Percentiles rank a stretch among this genome's conserved stretches.
phyloP scores from a whole-genome alignment of 805 yeast species.

The Henningerozyma blattae region DNA sequence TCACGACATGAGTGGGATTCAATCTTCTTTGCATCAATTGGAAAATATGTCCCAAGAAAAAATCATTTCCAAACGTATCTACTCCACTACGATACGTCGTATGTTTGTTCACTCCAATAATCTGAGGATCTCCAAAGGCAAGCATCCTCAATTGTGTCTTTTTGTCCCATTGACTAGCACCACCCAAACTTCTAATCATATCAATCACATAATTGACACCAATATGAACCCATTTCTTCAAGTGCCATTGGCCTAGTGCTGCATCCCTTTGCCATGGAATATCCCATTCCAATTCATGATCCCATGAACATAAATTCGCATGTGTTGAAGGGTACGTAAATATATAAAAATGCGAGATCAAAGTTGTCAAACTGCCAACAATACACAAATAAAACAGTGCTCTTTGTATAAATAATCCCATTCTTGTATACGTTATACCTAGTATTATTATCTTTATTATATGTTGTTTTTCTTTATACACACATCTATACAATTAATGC shows the following conservation, averaged over 20 bases:
- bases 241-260: too few relatives aligned
- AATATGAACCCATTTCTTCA: not conserved
- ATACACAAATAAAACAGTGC: too few relatives aligned
- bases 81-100: slow-evolving; percentile 62
- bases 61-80: slow-evolving; percentile 84
- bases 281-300: slow-evolving; percentile 9
- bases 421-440: too few relatives aligned
- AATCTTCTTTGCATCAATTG: slow-evolving; percentile 47
- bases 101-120: slow-evolving; percentile 71
- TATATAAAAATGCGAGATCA: slow-evolving; percentile 46
- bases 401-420: too few relatives aligned
- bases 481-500: too few relatives aligned
- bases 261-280: not conserved
- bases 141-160: slow-evolving; percentile 43
- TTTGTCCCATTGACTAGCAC: slow-evolving; percentile 4
- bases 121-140: slow-evolving; percentile 94
- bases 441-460: too few relatives aligned
- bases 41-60: slow-evolving; percentile 76
- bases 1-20: slow-evolving; percentile 72
- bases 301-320: slow-evolving; percentile 51
- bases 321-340: slow-evolving; percentile 64
- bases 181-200: not conserved
- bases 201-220: not conserved
- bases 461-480: too few relatives aligned
- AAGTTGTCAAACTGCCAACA: slow-evolving; percentile 24